phyloP scores from a whole-genome alignment of 192 early-diverging fungal species.

The Backusella australiensis region DNA sequence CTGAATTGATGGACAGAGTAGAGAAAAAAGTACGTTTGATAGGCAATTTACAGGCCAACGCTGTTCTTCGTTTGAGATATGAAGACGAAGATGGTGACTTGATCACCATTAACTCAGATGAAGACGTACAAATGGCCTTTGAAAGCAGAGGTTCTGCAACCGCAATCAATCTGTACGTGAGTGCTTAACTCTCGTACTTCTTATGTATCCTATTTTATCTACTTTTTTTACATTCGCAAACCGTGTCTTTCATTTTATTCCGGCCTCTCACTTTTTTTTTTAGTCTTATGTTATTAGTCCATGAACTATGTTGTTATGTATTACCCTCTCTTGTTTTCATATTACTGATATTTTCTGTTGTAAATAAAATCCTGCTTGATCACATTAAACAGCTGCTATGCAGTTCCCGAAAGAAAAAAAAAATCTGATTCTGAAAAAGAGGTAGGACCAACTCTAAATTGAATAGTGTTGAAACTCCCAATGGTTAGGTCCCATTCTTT shows the following conservation, averaged over 20 bases:
- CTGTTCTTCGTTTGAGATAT: constrained; percentile 76
- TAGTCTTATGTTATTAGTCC: neutral
- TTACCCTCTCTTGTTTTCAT: neutral
- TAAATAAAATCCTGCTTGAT: neutral
- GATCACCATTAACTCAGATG: constrained; percentile 82
- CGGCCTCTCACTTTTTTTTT: neutral
- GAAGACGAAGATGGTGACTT: constrained; percentile 94
- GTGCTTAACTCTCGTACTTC: constrained; percentile 1
- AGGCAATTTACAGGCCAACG: constrained; percentile 54
- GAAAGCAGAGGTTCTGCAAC: constrained; percentile 54
- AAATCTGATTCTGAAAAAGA: neutral
- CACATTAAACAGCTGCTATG: neutral
- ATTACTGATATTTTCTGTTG: neutral
- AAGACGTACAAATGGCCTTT: constrained; percentile 92
- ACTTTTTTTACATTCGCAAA: neutral
- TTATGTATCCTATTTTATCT: constrained; percentile 4
- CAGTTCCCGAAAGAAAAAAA: neutral
- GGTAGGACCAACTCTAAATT: neutral
- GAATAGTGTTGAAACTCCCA: constrained; percentile 4
- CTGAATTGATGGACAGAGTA: constrained; percentile 77
- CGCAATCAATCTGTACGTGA: constrained; percentile 55
- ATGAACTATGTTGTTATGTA: neutral
- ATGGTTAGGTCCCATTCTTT: neutral
- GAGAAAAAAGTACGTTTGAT: constrained; percentile 90
- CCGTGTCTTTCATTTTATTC: constrained; percentile 14